A percentile compares a stretch with the other conserved stretches of the same genome.
Conservation (phyloP, 768 basidiomycete species). For the Butyriboletus loyo region DNA sequence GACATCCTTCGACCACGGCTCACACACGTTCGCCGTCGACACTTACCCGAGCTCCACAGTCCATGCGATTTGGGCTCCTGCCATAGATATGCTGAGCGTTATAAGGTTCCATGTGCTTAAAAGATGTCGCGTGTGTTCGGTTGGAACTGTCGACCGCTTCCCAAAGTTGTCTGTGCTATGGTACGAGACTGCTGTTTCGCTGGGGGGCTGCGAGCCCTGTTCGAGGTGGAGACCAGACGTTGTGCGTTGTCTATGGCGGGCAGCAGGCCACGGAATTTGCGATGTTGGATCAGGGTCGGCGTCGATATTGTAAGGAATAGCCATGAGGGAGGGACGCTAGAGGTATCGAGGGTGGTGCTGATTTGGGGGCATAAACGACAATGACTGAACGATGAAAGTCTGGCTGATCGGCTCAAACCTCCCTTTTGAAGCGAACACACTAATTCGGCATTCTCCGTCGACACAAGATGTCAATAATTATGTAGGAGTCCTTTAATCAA, state of each 20-base stretch:
- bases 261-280: constrained; percentile 74
- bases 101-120: constrained; percentile 66
- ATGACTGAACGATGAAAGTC: constrained; percentile 8
- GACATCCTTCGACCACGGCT: not conserved
- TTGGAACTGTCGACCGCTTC: constrained; percentile 14
- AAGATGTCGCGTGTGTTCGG: constrained; percentile 27
- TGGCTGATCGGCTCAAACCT: not conserved
- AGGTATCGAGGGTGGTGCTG: not conserved
- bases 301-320: constrained; percentile 49
- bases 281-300: constrained; percentile 75
- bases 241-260: constrained; percentile 33
- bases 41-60: constrained; percentile 90
- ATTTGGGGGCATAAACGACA: constrained; percentile 14
- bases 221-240: constrained; percentile 22
- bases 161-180: constrained; percentile 33
- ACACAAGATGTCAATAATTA: not conserved
- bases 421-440: constrained; percentile 17
- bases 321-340: constrained; percentile 41
- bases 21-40: not conserved
- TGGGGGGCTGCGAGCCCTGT: constrained; percentile 16
- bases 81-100: constrained; percentile 88
- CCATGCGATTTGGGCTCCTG: constrained; percentile 93
- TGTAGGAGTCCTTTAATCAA: constrained; percentile 24
- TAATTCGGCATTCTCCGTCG: constrained; percentile 27
- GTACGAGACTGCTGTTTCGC: constrained; percentile 24